These are phyloP conservation scores for Saccharomycopsis fibuligera DNA, from an alignment of 805 yeast species.

Conservation along the genomic window DNA sequence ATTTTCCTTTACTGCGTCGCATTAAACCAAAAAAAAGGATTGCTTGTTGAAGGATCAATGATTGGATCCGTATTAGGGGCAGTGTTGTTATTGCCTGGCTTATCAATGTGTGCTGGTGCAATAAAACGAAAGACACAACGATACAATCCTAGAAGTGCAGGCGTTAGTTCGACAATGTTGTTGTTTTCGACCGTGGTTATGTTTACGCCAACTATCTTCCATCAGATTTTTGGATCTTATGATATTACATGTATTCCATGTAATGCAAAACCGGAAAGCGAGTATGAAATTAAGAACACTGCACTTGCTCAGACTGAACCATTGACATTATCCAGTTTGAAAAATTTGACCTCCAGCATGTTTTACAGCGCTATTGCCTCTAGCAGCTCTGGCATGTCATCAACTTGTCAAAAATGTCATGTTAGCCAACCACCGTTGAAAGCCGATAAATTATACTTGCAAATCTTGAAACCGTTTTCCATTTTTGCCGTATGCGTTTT, in stretches of 20 bases:
- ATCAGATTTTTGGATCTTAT: constrained; percentile 84
- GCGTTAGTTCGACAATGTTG: constrained; percentile 94
- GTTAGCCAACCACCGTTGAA: constrained; percentile 72
- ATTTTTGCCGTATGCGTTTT: constrained; percentile 72
- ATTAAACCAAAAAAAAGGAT: constrained; percentile 73
- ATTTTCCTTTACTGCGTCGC: constrained; percentile 88
- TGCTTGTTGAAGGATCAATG: constrained; percentile 90
- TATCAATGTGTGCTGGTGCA: constrained; percentile 98
- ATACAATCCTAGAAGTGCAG: constrained; percentile 93
- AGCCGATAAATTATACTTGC: constrained; percentile 57
- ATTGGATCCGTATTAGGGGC: constrained; percentile 93
- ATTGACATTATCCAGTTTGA: constrained; percentile 6
- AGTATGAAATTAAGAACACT: too few relatives aligned
- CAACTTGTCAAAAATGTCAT: constrained; percentile 63
- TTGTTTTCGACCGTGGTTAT: constrained; percentile 84
- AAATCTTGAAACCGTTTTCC: constrained; percentile 77
- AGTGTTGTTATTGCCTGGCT: constrained; percentile 83
- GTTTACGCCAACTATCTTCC: constrained; percentile 87
- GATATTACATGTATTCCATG: constrained; percentile 68
- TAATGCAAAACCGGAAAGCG: constrained; percentile 20
- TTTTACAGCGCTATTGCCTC: not conserved
- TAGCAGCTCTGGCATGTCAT: constrained; percentile 18
- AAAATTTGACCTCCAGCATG: not conserved
- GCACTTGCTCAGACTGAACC: too few relatives aligned
- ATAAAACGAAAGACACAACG: constrained; percentile 85